Conservation (phyloP, 768 basidiomycete species). For the Hortiboletus campestris region DNA sequence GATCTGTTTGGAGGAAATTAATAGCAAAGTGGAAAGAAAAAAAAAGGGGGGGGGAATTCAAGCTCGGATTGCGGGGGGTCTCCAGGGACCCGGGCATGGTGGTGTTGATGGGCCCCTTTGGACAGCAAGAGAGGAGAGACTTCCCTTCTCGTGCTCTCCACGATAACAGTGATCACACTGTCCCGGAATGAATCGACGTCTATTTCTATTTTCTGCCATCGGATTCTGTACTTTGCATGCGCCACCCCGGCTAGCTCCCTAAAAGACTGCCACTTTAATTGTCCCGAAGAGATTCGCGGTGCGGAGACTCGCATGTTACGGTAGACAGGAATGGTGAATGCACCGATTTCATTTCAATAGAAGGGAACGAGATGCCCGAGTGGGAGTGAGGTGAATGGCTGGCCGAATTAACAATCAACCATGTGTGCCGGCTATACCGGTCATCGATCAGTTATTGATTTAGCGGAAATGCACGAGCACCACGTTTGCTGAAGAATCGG, state of each 20-base stretch:
- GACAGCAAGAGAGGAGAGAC: background rate
- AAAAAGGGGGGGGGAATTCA: background rate
- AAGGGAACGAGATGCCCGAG: background rate
- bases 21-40: background rate
- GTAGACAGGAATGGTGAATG: constrained; percentile 9
- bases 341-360: background rate
- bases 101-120: background rate
- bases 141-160: constrained; percentile 5
- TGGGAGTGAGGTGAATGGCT: background rate
- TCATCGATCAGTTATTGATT: constrained; percentile 3
- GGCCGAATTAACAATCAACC: background rate
- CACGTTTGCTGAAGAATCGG: background rate
- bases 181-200: background rate
- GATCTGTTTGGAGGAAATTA: background rate
- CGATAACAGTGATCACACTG: background rate
- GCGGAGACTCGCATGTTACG: background rate
- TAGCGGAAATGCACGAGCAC: constrained; percentile 4
- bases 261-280: background rate
- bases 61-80: constrained; percentile 1
- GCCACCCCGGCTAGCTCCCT: background rate
- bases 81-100: background rate
- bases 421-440: constrained; percentile 7
- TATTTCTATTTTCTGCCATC: background rate
- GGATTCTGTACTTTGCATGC: background rate
- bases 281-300: constrained; percentile 8